Evolutionary conservation across 164 flowering plant species (phyloP), one percentile per base, ranked within the genome.

Genomic region (Warburgia ugandensis): DNA sequence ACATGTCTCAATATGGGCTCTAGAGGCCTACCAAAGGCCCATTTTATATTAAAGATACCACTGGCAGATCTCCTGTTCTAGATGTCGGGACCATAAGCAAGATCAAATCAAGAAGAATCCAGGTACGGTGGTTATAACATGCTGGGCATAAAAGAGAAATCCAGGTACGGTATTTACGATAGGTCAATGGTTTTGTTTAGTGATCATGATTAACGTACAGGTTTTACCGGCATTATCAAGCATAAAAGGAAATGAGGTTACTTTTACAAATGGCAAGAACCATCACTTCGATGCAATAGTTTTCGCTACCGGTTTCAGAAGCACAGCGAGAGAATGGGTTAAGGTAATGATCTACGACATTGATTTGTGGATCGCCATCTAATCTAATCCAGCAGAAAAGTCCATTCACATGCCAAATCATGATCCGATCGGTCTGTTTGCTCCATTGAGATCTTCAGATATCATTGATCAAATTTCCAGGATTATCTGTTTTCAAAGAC

Each of bases 281-380:
- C 43, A 63, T 42, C 55, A 60, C 8, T 85, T 75, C 47, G 83
- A 80, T 55, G 62, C 54, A 0, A 68, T 85, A 6, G 21, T 84
- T 10, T 79, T 84, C 28, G 82, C 84, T 14, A 84, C 94, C 11
- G 88, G 94, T 13, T 84, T 74, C 53, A 73, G 61, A 43, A 73
- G 84, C 42, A 50, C 84, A 4, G 70, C 83, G 2, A 49, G 60
- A n/a, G 41, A 33, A 2, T 84, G 94, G 86, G 82, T 83, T 3
- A 65, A 77, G 83, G 84, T 77, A 64, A 42, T 0, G 17, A 35
- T 16, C 0, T 39, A 19, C 19, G 43, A 14, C 20, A 16, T 9
- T 16, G 19, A 19, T 7, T 16, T 39, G 10, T n/a, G n/a, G 3
- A 3, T 13, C 38, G n/a, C 38, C 12, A 35, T 35, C 38, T 35